A percentile compares a stretch with the other conserved stretches of the same genome.
Evolutionary conservation across 352 stramenopile species (phyloP).

Genomic region (Elongisporangium anandrum): DNA sequence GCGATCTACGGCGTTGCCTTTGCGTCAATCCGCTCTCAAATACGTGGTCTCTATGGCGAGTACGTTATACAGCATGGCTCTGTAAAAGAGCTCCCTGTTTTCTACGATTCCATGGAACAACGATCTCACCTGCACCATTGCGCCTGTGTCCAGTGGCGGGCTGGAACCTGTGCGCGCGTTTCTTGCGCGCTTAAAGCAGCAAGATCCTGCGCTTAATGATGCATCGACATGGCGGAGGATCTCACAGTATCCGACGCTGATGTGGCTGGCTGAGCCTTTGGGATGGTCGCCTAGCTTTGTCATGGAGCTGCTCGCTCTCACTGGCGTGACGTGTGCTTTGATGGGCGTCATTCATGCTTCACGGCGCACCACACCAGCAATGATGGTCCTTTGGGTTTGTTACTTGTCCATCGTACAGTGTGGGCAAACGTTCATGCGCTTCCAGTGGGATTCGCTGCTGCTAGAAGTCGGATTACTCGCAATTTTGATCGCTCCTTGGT

Average conservation of each 20-base stretch:
- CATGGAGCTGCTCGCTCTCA: conserved; percentile 43
- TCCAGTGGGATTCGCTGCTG: conserved; percentile 92
- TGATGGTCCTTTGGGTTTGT: conserved; percentile 46
- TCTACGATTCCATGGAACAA: not conserved
- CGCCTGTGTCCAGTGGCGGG: conserved; percentile 35
- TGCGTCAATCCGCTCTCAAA: conserved; percentile 76
- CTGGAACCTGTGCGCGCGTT: conserved; percentile 53
- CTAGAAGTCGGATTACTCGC: conserved; percentile 81
- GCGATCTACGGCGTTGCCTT: conserved; percentile 60
- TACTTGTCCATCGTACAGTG: conserved; percentile 76
- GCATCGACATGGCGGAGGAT: conserved; percentile 15
- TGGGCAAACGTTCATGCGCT: conserved; percentile 87
- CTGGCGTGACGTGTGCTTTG: conserved; percentile 21
- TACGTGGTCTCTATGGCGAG: conserved; percentile 71
- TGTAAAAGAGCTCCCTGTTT: not conserved
- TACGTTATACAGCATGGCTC: conserved; percentile 20
- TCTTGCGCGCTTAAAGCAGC: conserved; percentile 28
- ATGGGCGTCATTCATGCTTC: conserved; percentile 20
- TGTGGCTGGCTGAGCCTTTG: conserved; percentile 48
- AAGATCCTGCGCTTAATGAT: conserved; percentile 6
- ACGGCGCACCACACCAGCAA: conserved; percentile 26
- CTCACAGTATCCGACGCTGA: conserved; percentile 40
- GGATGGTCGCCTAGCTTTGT: conserved; percentile 39
- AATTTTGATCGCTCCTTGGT: conserved; percentile 45
- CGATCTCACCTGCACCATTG: not conserved